These are phyloP conservation scores for Cladorrhinum sp. DNA, from an alignment of 2,329 filamentous ascomycete genomes.

Conservation along the genomic window DNA sequence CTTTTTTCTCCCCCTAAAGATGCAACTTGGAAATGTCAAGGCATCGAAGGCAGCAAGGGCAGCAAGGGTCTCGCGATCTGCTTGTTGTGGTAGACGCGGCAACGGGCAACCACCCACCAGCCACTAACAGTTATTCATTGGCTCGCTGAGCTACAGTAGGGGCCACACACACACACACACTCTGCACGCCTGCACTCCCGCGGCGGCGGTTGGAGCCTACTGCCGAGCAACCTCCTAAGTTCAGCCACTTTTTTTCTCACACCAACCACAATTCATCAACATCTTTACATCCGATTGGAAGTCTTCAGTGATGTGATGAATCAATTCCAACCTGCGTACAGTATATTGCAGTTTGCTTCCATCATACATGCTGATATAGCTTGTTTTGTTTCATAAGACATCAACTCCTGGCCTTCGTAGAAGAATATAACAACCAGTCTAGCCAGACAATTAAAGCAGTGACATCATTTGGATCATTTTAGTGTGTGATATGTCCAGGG, in stretches of 20 bases:
- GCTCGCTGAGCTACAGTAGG: conserved; percentile 23
- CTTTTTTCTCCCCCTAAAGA: background rate
- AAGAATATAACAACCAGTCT: background rate
- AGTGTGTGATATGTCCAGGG: background rate
- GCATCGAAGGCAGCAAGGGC: conserved; percentile 11
- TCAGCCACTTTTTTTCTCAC: background rate
- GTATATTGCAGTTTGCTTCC: too few species aligned
- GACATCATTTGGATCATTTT: background rate
- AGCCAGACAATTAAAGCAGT: background rate
- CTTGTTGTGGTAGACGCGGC: conserved; percentile 39
- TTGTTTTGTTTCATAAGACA: background rate
- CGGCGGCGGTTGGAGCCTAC: conserved; percentile 28
- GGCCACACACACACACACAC: background rate
- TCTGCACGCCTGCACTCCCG: conserved; percentile 1
- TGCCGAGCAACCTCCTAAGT: conserved; percentile 32
- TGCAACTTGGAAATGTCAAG: conserved; percentile 20
- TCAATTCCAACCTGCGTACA: background rate
- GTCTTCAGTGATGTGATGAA: background rate
- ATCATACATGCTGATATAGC: background rate
- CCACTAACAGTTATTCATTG: conserved; percentile 35
- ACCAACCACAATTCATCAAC: conserved; percentile 20
- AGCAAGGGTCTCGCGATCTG: conserved; percentile 35
- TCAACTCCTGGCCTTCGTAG: background rate
- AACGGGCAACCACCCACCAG: conserved; percentile 6
- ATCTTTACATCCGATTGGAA: background rate